A percentile compares a stretch with the other conserved stretches of the same genome.
Evolutionary conservation across 2,329 filamentous ascomycete genomes (phyloP).

Genomic region (Mycogone perniciosa): DNA sequence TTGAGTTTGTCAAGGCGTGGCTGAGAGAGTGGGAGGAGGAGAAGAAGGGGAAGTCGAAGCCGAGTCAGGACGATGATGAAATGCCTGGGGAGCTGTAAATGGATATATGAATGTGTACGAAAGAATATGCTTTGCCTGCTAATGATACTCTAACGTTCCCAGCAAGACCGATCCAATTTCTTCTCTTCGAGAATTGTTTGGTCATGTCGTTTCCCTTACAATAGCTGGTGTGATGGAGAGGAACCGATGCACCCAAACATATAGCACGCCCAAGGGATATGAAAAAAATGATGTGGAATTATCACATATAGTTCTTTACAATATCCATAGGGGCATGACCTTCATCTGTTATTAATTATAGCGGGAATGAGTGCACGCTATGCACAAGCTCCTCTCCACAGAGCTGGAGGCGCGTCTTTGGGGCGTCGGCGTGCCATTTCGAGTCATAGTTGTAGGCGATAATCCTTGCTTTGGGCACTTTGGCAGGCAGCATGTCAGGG

Average conservation of each 20-base stretch:
- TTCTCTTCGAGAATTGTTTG: too few relatives aligned
- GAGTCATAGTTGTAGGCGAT: conserved; percentile 15
- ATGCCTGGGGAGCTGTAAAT: conserved; percentile 3
- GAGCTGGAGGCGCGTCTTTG: conserved; percentile 15
- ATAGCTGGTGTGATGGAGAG: too few relatives aligned
- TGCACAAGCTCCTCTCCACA: conserved; percentile 17
- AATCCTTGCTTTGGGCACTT: background rate
- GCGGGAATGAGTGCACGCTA: conserved; percentile 7
- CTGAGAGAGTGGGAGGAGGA: conserved; percentile 49
- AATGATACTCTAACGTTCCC: too few relatives aligned
- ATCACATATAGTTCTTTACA: too few relatives aligned
- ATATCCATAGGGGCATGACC: too few relatives aligned
- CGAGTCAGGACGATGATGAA: background rate
- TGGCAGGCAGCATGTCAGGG: conserved; percentile 12
- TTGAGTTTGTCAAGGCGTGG: conserved; percentile 61
- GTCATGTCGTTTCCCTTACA: too few relatives aligned
- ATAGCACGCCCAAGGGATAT: too few relatives aligned
- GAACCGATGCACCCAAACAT: too few relatives aligned
- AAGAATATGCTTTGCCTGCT: too few relatives aligned
- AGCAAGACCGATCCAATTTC: too few relatives aligned
- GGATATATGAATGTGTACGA: background rate
- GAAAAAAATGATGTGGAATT: too few relatives aligned
- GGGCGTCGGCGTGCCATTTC: conserved; percentile 13
- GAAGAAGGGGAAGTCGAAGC: conserved; percentile 13
- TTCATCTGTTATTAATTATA: too few relatives aligned